phyloP scores from a whole-genome alignment of 1,139 yeast genomes.

The Nakaseomyces uthaithaninus region DNA sequence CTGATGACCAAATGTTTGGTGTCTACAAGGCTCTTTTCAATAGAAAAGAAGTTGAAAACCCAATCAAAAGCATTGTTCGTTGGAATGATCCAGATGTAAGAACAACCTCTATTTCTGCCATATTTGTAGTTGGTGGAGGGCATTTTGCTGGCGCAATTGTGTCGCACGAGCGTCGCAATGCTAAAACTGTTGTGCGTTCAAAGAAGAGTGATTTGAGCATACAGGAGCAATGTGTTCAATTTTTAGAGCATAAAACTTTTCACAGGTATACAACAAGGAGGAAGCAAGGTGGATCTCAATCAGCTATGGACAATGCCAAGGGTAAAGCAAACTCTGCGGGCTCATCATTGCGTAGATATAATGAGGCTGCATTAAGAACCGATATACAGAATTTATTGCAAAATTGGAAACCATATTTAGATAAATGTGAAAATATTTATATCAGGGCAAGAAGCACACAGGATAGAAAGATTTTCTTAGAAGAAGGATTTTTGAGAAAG shows the following conservation, averaged over 20 bases:
- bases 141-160: slow-evolving; percentile 95
- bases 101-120: slow-evolving; percentile 44
- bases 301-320: slow-evolving; percentile 82
- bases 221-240: slow-evolving; percentile 53
- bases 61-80: slow-evolving; percentile 27
- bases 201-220: slow-evolving; percentile 37
- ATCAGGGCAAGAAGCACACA: slow-evolving; percentile 75
- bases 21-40: slow-evolving; percentile 61
- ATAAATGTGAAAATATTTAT: slow-evolving; percentile 60
- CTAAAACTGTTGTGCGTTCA: slow-evolving; percentile 39
- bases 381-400: slow-evolving; percentile 65
- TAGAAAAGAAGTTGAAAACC: slow-evolving; percentile 34
- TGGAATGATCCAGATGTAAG: slow-evolving; percentile 27
- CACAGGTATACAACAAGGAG: slow-evolving; percentile 94
- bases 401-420: slow-evolving; percentile 56
- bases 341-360: slow-evolving; percentile 77
- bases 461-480: slow-evolving; percentile 58
- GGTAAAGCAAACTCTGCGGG: slow-evolving; percentile 98
- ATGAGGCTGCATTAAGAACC: slow-evolving; percentile 71
- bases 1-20: slow-evolving; percentile 48
- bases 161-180: slow-evolving; percentile 51
- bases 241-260: slow-evolving; percentile 74
- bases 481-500: slow-evolving; percentile 42
- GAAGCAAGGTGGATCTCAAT: slow-evolving; percentile 96
- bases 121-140: slow-evolving; percentile 95